Evolutionary conservation across 2,329 filamentous ascomycete genomes (phyloP), one percentile per base, ranked within the genome.

Genomic region (Nannizziopsis barbatae): DNA sequence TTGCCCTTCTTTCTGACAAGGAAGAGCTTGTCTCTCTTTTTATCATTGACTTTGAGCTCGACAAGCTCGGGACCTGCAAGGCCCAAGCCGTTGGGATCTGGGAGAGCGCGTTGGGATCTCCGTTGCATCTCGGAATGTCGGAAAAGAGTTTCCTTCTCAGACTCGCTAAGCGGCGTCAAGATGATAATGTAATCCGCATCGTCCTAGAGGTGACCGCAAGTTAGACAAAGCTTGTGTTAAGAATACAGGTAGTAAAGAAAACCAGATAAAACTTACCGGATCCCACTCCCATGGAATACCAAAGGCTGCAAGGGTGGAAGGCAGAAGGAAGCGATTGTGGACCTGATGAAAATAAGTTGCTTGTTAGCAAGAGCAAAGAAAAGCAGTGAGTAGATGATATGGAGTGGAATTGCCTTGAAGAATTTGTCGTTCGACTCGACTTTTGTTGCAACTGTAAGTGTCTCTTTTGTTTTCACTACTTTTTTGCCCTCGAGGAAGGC

Each of bases 151-250:
- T 86, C 76, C 58, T 86, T 84, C 60, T 86, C 77, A 52, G 77
- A 75, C 56, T 86, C 80, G 3, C 78, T 76, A 45, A 88, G 79
- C 78, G 79, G 85, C 49, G 79, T 74, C 65, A 83, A 84, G 66
- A 88, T 83, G 51, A 89, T 65, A 48, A 88, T 71, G 56, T 79
- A 88, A 41, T 83, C 79, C 14, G 77, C 74, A 58, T 88, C 81
- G 44, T 55, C 56, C 69, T 71, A 45, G 72, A 17, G 2, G 17
- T 7, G 7, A 27, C 22, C 22, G 4, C 11, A 37, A 5, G 31
- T 14, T 36, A 31, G 30, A 18, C 8, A 22, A 17, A 18, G 17
- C 41, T 41, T 12, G 10, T 33, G 39, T 38, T n/a, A 40, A 35
- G 2, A 40, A 6, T 14, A 27, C 2, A 17, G 12, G 10, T 3